Evolutionary conservation across 192 early-diverging fungal species (phyloP).

Genomic region (Coemansia guatemalensis): DNA sequence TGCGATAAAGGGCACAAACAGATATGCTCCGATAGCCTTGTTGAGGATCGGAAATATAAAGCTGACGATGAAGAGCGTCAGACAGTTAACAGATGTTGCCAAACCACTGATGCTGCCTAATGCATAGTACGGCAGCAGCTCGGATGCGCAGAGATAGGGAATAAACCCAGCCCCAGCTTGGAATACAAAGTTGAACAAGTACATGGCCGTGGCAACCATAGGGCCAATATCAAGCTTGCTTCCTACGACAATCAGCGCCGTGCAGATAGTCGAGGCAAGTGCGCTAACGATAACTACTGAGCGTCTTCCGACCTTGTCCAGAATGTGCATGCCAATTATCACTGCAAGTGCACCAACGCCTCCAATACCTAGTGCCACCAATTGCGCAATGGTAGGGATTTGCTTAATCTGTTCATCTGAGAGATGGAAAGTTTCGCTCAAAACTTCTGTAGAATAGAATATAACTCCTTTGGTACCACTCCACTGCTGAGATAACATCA

Average conservation of each 20-base stretch:
- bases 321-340: constrained; percentile 64
- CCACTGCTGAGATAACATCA: constrained; percentile 84
- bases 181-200: constrained; percentile 80
- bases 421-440: constrained; percentile 57
- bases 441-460: constrained; percentile 79
- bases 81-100: constrained; percentile 65
- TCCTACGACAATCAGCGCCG: constrained; percentile 60
- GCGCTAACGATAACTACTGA: constrained; percentile 61
- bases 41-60: constrained; percentile 59
- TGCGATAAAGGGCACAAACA: constrained; percentile 65
- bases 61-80: constrained; percentile 64
- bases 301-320: constrained; percentile 76
- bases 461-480: constrained; percentile 89
- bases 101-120: constrained; percentile 66
- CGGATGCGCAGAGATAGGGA: constrained; percentile 74
- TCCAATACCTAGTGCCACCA: constrained; percentile 78
- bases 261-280: constrained; percentile 60
- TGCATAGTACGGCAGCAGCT: constrained; percentile 67
- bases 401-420: constrained; percentile 28
- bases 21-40: constrained; percentile 56
- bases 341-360: constrained; percentile 75
- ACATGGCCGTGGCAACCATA: constrained; percentile 59
- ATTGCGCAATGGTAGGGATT: constrained; percentile 59
- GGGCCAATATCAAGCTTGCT: constrained; percentile 58
- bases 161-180: constrained; percentile 83